A percentile compares a stretch with the other conserved stretches of the same genome.
Conservation (phyloP, 768 basidiomycete genomes). For the Amanita inopinata region DNA sequence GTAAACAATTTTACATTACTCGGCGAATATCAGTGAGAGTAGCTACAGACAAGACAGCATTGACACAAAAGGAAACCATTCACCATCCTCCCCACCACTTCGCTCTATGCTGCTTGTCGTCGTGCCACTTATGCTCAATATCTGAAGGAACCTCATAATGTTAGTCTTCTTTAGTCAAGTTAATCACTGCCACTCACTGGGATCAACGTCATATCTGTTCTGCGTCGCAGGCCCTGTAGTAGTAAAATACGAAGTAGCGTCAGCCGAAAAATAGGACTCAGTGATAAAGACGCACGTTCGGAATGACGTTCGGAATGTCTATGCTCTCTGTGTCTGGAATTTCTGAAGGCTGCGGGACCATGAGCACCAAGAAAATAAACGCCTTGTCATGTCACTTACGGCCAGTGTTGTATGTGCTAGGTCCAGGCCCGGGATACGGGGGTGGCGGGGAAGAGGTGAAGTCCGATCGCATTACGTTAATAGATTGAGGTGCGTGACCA, state of each 20-base stretch:
- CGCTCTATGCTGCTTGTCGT: slow-evolving; percentile 7
- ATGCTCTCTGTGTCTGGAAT: slow-evolving; percentile 12
- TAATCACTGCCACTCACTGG: background rate
- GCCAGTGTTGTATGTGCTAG: slow-evolving; percentile 12
- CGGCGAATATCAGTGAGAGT: too few relatives aligned
- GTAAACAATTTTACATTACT: too few relatives aligned
- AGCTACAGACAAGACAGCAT: too few relatives aligned
- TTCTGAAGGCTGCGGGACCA: slow-evolving; percentile 10
- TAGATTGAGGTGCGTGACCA: slow-evolving; percentile 11
- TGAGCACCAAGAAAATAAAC: background rate
- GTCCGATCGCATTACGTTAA: slow-evolving; percentile 14
- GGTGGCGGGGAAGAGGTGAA: slow-evolving; percentile 18
- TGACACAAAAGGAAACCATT: too few relatives aligned
- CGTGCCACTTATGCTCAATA: too few relatives aligned
- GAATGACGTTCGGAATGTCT: slow-evolving; percentile 15
- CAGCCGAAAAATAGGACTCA: background rate
- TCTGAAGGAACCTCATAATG: too few relatives aligned
- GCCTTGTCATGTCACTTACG: slow-evolving; percentile 14
- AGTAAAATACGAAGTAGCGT: slow-evolving; percentile 12
- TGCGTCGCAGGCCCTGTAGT: background rate
- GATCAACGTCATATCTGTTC: slow-evolving; percentile 2
- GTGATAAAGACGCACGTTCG: slow-evolving; percentile 8
- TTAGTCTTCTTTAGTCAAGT: too few relatives aligned
- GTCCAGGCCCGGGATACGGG: slow-evolving; percentile 14
- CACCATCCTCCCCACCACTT: slow-evolving; percentile 14